A percentile compares a stretch with the other conserved stretches of the same genome.
These are phyloP conservation scores for Perilla frutescens DNA, from an alignment of 257 asterid species.

Conservation along the genomic window DNA sequence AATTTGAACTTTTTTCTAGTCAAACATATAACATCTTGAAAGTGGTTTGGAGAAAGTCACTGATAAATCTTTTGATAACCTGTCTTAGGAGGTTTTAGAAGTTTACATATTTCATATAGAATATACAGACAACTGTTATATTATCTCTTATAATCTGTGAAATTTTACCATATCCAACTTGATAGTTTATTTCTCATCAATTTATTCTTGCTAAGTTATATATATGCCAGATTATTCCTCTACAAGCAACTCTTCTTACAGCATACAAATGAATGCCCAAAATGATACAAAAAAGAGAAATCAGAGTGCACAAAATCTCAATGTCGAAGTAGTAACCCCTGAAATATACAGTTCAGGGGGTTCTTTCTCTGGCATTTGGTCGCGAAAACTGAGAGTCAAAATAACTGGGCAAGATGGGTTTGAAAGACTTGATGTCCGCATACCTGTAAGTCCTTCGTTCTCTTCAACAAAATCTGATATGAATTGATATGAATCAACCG, in stretches of 20 bases:
- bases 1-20: neutral
- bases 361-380: constrained; percentile 71
- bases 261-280: constrained; percentile 36
- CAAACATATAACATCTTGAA: constrained; percentile 4
- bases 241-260: constrained; percentile 43
- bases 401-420: constrained; percentile 90
- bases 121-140: no score
- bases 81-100: constrained; percentile 6
- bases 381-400: constrained; percentile 78
- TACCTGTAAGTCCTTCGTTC: constrained; percentile 73
- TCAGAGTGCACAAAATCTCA: constrained; percentile 51
- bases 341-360: constrained; percentile 59
- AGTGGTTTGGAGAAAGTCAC: constrained; percentile 22
- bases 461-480: constrained; percentile 13
- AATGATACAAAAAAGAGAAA: constrained; percentile 45
- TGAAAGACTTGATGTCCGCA: constrained; percentile 81
- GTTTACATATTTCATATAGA: neutral
- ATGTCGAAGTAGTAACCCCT: constrained; percentile 77
- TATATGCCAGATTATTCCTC: constrained; percentile 50
- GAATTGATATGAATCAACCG: neutral
- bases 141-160: neutral
- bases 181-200: constrained; percentile 7
- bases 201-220: constrained; percentile 34
- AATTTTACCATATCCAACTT: neutral
- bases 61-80: constrained; percentile 14